phyloP scores from a whole-genome alignment of 2,329 filamentous ascomycete species.

The Trichoderma afroharzianum region DNA sequence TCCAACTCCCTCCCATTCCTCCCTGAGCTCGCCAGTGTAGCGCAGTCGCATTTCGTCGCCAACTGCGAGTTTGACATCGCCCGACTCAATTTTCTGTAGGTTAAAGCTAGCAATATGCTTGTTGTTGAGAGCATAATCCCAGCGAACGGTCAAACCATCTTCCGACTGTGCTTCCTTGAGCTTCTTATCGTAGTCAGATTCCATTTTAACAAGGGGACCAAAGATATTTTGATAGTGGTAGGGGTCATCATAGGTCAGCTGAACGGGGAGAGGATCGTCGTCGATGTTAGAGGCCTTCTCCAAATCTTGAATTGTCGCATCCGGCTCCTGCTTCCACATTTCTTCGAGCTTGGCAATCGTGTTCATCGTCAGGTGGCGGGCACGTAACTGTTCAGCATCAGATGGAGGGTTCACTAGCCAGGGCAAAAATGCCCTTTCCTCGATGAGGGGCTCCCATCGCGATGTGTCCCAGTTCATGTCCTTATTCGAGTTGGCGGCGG shows the following conservation, averaged over 20 bases:
- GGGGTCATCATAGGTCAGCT: slow-evolving; percentile 92
- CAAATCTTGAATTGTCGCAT: slow-evolving; percentile 82
- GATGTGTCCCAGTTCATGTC: slow-evolving; percentile 99
- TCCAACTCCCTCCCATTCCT: slow-evolving; percentile 94
- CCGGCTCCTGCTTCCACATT: slow-evolving; percentile 95
- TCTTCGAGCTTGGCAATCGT: slow-evolving; percentile 96
- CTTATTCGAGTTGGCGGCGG: slow-evolving; percentile 90
- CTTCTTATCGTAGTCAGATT: slow-evolving; percentile 98
- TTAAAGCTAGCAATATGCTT: slow-evolving; percentile 96
- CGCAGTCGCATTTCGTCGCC: slow-evolving; percentile 98
- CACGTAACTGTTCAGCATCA: slow-evolving; percentile 93
- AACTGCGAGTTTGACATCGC: slow-evolving; percentile 95
- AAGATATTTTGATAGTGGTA: slow-evolving; percentile 99
- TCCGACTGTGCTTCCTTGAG: slow-evolving; percentile 97
- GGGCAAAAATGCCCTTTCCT: slow-evolving; percentile 88
- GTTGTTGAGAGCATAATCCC: slow-evolving; percentile 94
- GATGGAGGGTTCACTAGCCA: slow-evolving; percentile 90
- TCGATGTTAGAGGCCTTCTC: slow-evolving; percentile 90
- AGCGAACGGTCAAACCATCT: slow-evolving; percentile 88
- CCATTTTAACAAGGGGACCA: slow-evolving; percentile 95
- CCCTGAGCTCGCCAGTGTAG: slow-evolving; percentile 89
- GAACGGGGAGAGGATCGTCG: slow-evolving; percentile 88
- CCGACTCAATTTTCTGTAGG: slow-evolving; percentile 92
- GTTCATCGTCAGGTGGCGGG: slow-evolving; percentile 85
- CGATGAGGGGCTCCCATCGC: slow-evolving; percentile 94